phyloP scores from a whole-genome alignment of 1,284 basidiomycete genomes.

The Leccinum griseonigrum region DNA sequence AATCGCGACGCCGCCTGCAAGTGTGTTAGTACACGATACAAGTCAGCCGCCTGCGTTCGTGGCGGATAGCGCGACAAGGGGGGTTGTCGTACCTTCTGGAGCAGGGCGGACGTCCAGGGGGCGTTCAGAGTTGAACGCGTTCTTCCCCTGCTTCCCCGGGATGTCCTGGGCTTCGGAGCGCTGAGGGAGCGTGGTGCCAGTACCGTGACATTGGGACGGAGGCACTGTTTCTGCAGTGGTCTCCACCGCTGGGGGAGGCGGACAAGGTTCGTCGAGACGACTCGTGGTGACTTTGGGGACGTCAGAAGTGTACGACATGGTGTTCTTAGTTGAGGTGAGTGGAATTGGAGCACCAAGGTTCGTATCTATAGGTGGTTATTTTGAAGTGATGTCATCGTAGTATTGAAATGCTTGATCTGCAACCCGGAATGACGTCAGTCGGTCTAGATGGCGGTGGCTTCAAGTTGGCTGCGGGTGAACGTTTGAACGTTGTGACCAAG shows the following conservation, averaged over 20 bases:
- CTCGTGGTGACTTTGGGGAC: background rate
- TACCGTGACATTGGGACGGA: background rate
- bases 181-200: background rate
- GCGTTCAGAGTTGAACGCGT: conserved; percentile 38
- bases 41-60: background rate
- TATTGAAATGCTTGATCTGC: too few relatives aligned
- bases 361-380: conserved; percentile 19
- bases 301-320: conserved; percentile 16
- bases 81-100: conserved; percentile 32
- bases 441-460: too few relatives aligned
- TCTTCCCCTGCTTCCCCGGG: conserved; percentile 17
- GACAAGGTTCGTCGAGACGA: conserved; percentile 18
- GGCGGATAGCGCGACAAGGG: background rate
- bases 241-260: conserved; percentile 10
- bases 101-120: conserved; percentile 42
- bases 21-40: background rate
- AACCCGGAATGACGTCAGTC: too few relatives aligned
- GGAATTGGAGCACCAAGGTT: background rate
- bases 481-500: too few relatives aligned
- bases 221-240: background rate
- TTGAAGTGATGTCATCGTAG: conserved; percentile 15
- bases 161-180: background rate
- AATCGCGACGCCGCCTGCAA: conserved; percentile 12
- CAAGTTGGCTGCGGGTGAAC: too few relatives aligned
- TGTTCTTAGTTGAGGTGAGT: background rate